phyloP scores from a whole-genome alignment of 2,329 filamentous ascomycete genomes.

The Sclerotinia nivalis region DNA sequence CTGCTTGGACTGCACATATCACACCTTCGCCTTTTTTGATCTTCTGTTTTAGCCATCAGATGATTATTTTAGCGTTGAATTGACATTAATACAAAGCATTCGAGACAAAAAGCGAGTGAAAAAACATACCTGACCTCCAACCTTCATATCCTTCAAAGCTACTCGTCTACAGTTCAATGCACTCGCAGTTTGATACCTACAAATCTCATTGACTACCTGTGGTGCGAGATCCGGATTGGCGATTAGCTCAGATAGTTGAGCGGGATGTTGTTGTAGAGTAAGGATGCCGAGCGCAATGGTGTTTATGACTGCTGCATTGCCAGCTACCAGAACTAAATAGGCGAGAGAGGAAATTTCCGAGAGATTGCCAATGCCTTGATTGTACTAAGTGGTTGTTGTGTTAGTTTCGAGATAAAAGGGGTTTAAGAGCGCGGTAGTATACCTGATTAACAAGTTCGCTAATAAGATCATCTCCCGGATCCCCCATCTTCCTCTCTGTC shows the following conservation, averaged over 20 bases:
- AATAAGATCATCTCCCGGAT: constrained; percentile 2
- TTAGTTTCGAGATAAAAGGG: constrained; percentile 50
- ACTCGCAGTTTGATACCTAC: constrained; percentile 50
- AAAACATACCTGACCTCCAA: constrained; percentile 44
- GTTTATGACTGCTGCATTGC: constrained; percentile 55
- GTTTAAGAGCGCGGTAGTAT: constrained; percentile 44
- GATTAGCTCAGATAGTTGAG: constrained; percentile 47
- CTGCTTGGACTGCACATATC: constrained; percentile 51
- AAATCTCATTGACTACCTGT: constrained; percentile 51
- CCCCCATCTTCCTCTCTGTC: not conserved
- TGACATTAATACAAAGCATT: too few species aligned
- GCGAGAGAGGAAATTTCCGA: constrained; percentile 48
- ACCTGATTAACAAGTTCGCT: constrained; percentile 1
- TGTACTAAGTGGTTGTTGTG: constrained; percentile 42
- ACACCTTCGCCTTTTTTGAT: constrained; percentile 48
- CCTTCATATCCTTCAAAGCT: constrained; percentile 49
- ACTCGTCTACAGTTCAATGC: constrained; percentile 51
- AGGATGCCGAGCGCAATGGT: constrained; percentile 52
- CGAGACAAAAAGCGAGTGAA: too few species aligned
- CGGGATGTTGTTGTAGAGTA: constrained; percentile 47
- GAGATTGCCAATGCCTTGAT: constrained; percentile 50
- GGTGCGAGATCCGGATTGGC: constrained; percentile 43
- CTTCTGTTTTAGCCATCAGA: not conserved
- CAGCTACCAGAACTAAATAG: constrained; percentile 52
- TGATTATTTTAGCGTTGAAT: too few species aligned